Conservation (phyloP, 139 green algal species). For the Chlamydomonas eustigma region DNA sequence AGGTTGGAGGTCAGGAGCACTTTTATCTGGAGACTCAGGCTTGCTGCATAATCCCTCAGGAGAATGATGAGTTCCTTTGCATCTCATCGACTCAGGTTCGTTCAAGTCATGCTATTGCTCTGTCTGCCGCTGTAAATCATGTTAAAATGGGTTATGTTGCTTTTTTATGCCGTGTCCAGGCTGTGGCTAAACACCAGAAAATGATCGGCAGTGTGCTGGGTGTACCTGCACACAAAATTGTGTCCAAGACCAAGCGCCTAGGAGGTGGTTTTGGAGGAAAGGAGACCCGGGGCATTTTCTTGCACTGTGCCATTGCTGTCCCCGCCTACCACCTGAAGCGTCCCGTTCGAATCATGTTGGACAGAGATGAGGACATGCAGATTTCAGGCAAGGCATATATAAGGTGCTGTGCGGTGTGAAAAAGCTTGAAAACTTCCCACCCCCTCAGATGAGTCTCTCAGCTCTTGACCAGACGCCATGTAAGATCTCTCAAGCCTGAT, state of each 20-base stretch:
- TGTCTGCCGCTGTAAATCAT: too few species aligned
- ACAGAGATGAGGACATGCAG: slow-evolving; percentile 92
- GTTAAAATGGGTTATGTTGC: background rate
- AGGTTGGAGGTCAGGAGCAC: slow-evolving; percentile 91
- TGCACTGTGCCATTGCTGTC: slow-evolving; percentile 72
- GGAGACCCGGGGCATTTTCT: slow-evolving; percentile 80
- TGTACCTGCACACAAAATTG: slow-evolving; percentile 82
- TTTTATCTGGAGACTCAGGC: slow-evolving; percentile 95
- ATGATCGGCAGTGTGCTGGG: slow-evolving; percentile 69
- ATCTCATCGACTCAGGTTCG: slow-evolving; percentile 74
- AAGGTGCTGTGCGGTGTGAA: too few species aligned
- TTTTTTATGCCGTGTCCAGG: background rate
- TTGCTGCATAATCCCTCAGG: slow-evolving; percentile 71
- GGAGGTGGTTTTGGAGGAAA: slow-evolving; percentile 97
- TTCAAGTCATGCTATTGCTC: background rate
- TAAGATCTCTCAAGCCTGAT: too few species aligned
- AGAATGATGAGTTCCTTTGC: slow-evolving; percentile 78
- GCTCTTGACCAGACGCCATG: too few species aligned
- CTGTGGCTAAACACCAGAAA: slow-evolving; percentile 73
- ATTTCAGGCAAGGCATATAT: slow-evolving; percentile 47
- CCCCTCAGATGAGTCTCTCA: too few species aligned
- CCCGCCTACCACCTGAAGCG: slow-evolving; percentile 66
- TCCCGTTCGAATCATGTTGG: slow-evolving; percentile 75
- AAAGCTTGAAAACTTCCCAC: too few species aligned
- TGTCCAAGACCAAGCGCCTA: slow-evolving; percentile 85